phyloP scores from a whole-genome alignment of 2,329 filamentous ascomycete genomes.

The Pseudogymnoascus pannorum region DNA sequence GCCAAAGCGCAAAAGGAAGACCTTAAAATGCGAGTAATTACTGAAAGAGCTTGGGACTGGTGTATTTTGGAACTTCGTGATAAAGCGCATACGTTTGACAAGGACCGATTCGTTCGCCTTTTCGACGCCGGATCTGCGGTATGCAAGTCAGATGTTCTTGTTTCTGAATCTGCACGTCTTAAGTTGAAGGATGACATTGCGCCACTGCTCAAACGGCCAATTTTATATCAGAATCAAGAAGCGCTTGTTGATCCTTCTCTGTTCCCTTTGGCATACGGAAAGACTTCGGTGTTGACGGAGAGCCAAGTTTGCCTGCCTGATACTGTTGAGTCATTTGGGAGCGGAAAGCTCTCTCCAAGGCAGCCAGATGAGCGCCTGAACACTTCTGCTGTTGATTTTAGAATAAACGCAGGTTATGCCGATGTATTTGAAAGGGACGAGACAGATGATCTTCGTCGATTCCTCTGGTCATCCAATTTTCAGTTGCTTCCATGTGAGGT shows the following conservation, averaged over 20 bases:
- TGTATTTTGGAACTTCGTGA: slow-evolving; percentile 14
- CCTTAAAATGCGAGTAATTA: slow-evolving; percentile 8
- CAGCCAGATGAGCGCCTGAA: not conserved
- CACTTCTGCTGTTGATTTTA: not conserved
- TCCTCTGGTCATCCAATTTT: slow-evolving; percentile 29
- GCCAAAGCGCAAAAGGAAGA: not conserved
- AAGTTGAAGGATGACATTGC: slow-evolving; percentile 36
- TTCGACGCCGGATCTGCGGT: slow-evolving; percentile 24
- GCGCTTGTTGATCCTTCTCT: slow-evolving; percentile 56
- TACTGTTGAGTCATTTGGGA: not conserved
- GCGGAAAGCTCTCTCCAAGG: not conserved
- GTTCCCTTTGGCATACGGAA: slow-evolving; percentile 49
- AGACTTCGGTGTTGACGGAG: slow-evolving; percentile 33
- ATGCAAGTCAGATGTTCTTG: slow-evolving; percentile 44
- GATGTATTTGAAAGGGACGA: not conserved
- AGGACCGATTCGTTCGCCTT: slow-evolving; percentile 1
- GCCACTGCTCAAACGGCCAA: slow-evolving; percentile 41
- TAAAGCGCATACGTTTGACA: slow-evolving; percentile 11
- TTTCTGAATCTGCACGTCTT: slow-evolving; percentile 32
- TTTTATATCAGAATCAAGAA: slow-evolving; percentile 38
- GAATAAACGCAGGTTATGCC: not conserved
- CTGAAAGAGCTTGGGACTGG: slow-evolving; percentile 12
- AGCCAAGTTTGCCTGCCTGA: not conserved
- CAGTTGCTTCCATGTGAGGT: slow-evolving; percentile 38
- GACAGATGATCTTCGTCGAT: not conserved